Conservation (phyloP, 352 stramenopile species). For the Plasmopara viticola region DNA sequence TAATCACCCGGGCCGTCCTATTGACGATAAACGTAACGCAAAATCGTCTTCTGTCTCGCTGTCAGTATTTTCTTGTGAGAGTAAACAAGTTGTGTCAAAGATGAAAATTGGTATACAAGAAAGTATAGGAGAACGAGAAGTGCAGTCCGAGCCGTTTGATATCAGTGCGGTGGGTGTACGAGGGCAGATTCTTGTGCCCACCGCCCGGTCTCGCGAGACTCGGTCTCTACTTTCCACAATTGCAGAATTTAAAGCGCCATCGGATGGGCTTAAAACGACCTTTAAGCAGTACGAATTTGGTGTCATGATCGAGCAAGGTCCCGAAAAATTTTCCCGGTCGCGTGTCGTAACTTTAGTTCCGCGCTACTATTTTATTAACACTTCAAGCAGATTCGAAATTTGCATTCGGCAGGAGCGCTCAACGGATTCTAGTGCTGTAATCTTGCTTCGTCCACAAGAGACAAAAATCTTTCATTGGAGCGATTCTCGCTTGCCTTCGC, state of each 20-base stretch:
- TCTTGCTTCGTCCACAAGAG: constrained; percentile 43
- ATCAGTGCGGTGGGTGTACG: constrained; percentile 72
- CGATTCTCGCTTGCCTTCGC: constrained; percentile 52
- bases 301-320: constrained; percentile 81
- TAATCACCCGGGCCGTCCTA: constrained; percentile 28
- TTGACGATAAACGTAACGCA: constrained; percentile 16
- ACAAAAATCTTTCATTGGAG: constrained; percentile 79
- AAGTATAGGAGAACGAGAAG: constrained; percentile 31
- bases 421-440: constrained; percentile 24
- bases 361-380: constrained; percentile 80
- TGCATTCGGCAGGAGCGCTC: constrained; percentile 60
- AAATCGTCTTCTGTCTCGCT: constrained; percentile 45
- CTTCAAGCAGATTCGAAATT: constrained; percentile 55
- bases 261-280: constrained; percentile 22
- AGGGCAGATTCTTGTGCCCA: constrained; percentile 61
- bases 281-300: constrained; percentile 79
- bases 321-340: constrained; percentile 65
- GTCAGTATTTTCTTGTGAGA: constrained; percentile 65
- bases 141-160: constrained; percentile 70
- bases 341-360: constrained; percentile 75
- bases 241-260: constrained; percentile 27
- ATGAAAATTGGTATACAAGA: constrained; percentile 70
- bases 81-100: constrained; percentile 54
- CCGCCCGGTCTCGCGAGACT: constrained; percentile 33
- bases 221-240: constrained; percentile 46